These are phyloP conservation scores for Blastomyces parvus DNA, from an alignment of 2,329 filamentous ascomycete genomes.

Conservation along the genomic window DNA sequence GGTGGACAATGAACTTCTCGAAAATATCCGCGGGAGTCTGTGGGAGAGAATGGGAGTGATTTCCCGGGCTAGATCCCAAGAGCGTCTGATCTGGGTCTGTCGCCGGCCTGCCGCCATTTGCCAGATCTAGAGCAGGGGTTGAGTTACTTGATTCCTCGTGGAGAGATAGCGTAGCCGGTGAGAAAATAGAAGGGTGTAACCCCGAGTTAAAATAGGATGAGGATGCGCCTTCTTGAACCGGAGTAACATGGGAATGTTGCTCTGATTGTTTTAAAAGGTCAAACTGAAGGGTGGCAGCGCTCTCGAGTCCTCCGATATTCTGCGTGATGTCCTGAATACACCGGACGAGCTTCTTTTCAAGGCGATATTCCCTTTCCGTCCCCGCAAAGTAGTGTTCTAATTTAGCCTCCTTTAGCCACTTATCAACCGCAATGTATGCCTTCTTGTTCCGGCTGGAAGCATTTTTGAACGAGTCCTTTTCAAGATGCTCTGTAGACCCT, in stretches of 20 bases:
- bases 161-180: conserved; percentile 5
- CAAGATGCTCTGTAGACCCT: conserved; percentile 69
- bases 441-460: conserved; percentile 56
- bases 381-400: conserved; percentile 80
- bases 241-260: conserved; percentile 6
- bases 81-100: background rate
- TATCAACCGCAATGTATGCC: conserved; percentile 60
- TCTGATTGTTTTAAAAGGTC: conserved; percentile 60
- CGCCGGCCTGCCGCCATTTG: background rate
- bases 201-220: background rate
- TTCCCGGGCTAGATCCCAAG: conserved; percentile 10
- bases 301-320: conserved; percentile 80
- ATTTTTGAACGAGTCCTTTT: conserved; percentile 54
- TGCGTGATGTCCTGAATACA: conserved; percentile 79
- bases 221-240: conserved; percentile 15
- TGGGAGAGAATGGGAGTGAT: conserved; percentile 13
- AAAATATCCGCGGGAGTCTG: conserved; percentile 69
- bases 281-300: conserved; percentile 83
- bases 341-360: conserved; percentile 71
- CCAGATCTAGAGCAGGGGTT: background rate
- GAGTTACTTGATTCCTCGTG: background rate
- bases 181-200: conserved; percentile 10
- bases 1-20: conserved; percentile 72
- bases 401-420: conserved; percentile 74
- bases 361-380: conserved; percentile 64